These are phyloP conservation scores for Didymellaceae sp. DNA, from an alignment of 2,329 filamentous ascomycete species.

Conservation along the genomic window DNA sequence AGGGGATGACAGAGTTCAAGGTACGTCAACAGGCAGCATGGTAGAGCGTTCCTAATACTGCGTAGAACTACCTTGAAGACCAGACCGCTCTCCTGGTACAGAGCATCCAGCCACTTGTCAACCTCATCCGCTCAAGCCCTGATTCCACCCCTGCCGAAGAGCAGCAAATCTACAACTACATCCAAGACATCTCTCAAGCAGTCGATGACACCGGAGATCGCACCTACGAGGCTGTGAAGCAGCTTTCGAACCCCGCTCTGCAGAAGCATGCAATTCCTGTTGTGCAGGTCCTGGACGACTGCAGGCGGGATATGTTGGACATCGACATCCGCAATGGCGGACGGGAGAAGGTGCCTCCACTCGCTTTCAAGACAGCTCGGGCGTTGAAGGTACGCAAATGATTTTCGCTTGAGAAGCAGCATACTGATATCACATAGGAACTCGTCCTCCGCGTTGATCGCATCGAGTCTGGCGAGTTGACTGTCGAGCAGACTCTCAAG, in stretches of 20 bases:
- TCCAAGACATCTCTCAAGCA: conserved; percentile 72
- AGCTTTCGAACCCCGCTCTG: conserved; percentile 59
- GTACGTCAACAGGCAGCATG: conserved; percentile 47
- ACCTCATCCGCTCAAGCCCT: conserved; percentile 63
- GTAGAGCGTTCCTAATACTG: conserved; percentile 17
- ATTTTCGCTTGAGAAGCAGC: neutral
- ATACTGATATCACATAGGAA: conserved; percentile 37
- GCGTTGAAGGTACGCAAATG: conserved; percentile 70
- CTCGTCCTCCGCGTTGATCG: conserved; percentile 51
- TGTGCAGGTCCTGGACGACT: conserved; percentile 65
- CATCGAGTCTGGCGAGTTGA: conserved; percentile 49
- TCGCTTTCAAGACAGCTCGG: conserved; percentile 85
- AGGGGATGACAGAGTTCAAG: conserved; percentile 65
- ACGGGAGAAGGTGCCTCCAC: conserved; percentile 72
- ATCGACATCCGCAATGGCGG: conserved; percentile 65
- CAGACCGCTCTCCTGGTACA: conserved; percentile 80
- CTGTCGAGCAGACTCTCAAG: conserved; percentile 41
- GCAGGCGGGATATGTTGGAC: conserved; percentile 70
- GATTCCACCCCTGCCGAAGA: conserved; percentile 40
- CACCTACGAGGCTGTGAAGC: conserved; percentile 61
- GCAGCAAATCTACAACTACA: conserved; percentile 67
- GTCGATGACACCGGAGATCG: conserved; percentile 73
- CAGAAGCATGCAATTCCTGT: conserved; percentile 59
- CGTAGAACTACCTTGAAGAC: conserved; percentile 77
- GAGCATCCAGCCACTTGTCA: conserved; percentile 81